A percentile compares a stretch with the other conserved stretches of the same genome.
Conservation (phyloP, 78 protist species). For the Mantamonas sphyraenae region DNA sequence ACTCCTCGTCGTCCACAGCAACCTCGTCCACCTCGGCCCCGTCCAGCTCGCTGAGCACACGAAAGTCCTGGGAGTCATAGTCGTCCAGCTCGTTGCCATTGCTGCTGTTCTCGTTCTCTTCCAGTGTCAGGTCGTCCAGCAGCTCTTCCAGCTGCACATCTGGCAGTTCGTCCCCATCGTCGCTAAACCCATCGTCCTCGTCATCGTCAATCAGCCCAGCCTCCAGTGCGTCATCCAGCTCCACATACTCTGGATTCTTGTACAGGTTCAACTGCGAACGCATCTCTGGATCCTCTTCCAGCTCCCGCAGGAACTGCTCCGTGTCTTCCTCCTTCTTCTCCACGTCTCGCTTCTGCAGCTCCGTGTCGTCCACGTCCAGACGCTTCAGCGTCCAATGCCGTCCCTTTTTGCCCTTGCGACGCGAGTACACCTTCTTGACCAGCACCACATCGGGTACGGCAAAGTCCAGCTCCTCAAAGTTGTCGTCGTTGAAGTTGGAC, state of each 20-base stretch:
- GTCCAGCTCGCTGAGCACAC: no score
- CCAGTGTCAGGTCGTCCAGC: constrained; percentile 1
- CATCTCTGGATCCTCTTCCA: constrained; percentile 73
- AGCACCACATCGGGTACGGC: constrained; percentile 72
- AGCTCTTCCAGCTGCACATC: constrained; percentile 36
- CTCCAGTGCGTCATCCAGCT: background rate
- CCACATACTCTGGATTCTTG: background rate
- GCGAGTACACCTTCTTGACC: constrained; percentile 70
- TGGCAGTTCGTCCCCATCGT: constrained; percentile 23
- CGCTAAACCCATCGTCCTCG: constrained; percentile 19
- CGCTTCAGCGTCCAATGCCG: background rate
- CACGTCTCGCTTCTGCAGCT: background rate
- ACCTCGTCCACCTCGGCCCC: no score
- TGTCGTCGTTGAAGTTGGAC: constrained; percentile 44
- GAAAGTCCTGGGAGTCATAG: background rate
- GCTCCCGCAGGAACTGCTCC: constrained; percentile 67
- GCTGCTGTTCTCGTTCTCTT: no score
- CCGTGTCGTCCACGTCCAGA: constrained; percentile 1
- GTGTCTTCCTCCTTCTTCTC: constrained; percentile 11
- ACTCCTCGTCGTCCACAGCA: no score
- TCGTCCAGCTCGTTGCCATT: constrained; percentile 7
- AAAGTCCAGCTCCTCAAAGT: constrained; percentile 8
- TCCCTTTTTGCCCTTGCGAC: constrained; percentile 11
- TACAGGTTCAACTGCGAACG: constrained; percentile 38
- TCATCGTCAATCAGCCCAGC: background rate